Percentiles rank a stretch among this genome's conserved stretches.
Evolutionary conservation across 2,329 filamentous ascomycete species (phyloP).

Genomic region (Arthrobotrys sinensis): DNA sequence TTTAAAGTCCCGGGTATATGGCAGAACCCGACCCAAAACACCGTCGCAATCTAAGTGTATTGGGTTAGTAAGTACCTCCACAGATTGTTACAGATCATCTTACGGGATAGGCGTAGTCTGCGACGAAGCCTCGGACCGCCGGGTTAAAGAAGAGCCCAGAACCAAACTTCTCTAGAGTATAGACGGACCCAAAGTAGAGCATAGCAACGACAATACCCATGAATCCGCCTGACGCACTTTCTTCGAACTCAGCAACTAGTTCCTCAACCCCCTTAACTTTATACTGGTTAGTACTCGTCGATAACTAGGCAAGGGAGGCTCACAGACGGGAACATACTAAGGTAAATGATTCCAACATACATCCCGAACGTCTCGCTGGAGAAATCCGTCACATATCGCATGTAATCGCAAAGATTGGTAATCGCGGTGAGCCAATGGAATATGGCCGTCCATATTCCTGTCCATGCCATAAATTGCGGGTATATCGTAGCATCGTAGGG

Average conservation of each 20-base stretch:
- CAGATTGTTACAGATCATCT: slow-evolving; percentile 42
- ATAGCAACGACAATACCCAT: slow-evolving; percentile 71
- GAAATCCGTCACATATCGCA: slow-evolving; percentile 92
- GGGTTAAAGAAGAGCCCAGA: slow-evolving; percentile 69
- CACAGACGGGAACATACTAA: slow-evolving; percentile 40
- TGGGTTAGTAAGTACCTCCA: not conserved
- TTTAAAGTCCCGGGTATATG: slow-evolving; percentile 74
- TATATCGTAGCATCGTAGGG: slow-evolving; percentile 62
- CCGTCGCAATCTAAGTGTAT: slow-evolving; percentile 68
- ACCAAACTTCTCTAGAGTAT: slow-evolving; percentile 70
- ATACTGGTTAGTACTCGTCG: not conserved
- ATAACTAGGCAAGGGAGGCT: too few species aligned
- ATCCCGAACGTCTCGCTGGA: slow-evolving; percentile 89
- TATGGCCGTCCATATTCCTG: slow-evolving; percentile 73
- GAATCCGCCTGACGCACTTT: slow-evolving; percentile 40
- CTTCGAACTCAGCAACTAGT: slow-evolving; percentile 69
- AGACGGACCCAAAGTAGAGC: slow-evolving; percentile 64
- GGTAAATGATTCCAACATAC: slow-evolving; percentile 67
- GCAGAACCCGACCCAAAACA: slow-evolving; percentile 73
- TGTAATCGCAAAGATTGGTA: slow-evolving; percentile 87
- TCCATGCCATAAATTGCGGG: slow-evolving; percentile 85
- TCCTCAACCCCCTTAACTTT: slow-evolving; percentile 71
- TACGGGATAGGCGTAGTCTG: slow-evolving; percentile 72
- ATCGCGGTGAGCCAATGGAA: slow-evolving; percentile 75
- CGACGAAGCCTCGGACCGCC: slow-evolving; percentile 69